Base-by-base conservation (phyloP, 352 stramenopile genomes). In the Pythium phragmitis region DNA sequence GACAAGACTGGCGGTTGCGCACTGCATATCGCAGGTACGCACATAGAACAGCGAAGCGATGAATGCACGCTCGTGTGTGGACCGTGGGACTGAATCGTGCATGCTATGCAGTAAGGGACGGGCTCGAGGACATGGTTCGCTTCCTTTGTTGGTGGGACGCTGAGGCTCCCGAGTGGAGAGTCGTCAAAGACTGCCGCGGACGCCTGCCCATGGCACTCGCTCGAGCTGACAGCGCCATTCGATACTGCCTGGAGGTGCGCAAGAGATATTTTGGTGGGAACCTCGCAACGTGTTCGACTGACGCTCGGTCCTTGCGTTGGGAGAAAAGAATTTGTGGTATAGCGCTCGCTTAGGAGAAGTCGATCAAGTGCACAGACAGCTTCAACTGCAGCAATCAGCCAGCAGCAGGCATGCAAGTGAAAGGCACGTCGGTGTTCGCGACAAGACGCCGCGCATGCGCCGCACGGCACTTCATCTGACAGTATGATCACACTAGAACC, bases 141-240 rank as follows among this genome's bases (percentile, higher is more conserved):
- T 82, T 82, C 51, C 57, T 91, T 4, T 30, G 73, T 34, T 74
- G 73, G 7, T 91, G 79, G 79, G 82, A 91, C 52, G 76, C 71
- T 28, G 73, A 75, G 9, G 60, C 19, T 0, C 49, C 61, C 1
- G 41, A 75, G 4, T 86, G 80, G 78, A 50, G 47, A 7, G 39
- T 70, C 1, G 58, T 42, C 6, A 50, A 60, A 14, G 78, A 84
- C 39, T 61, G 69, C 4, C 76, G 76, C 1, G 76, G 80, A 5
- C 72, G 70, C 21, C 74, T 77, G 11, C 77, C 82, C 2, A 46
- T 62, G 9, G 67, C 78, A 46, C 41, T 87, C 1, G 65, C 77
- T 11, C 72, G 59, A 21, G 80, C 47, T 21, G 63, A 79, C 11
- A 19, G 30, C 17, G 54, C 60, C n/a, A 62, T 67, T 36, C 55